phyloP scores from a whole-genome alignment of 2,329 filamentous ascomycete species.

The Penicillium rolfsii region DNA sequence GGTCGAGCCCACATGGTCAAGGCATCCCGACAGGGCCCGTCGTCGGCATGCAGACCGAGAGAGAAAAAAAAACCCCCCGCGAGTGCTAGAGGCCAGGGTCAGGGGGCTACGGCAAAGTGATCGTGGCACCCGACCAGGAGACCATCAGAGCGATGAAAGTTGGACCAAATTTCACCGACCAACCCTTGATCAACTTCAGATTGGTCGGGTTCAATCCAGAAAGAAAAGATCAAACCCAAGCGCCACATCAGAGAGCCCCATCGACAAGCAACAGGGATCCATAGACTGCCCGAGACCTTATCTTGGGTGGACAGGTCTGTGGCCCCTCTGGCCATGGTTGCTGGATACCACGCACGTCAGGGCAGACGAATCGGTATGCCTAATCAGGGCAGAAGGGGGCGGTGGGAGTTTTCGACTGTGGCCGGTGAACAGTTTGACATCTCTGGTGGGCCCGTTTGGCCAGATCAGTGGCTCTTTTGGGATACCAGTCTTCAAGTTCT shows the following conservation, averaged over 20 bases:
- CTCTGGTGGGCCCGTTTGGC: conserved; percentile 13
- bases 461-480: conserved; percentile 6
- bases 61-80: not conserved
- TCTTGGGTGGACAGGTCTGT: conserved; percentile 6
- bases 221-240: not conserved
- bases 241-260: conserved; percentile 4
- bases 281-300: conserved; percentile 15
- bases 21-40: conserved; percentile 26
- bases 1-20: conserved; percentile 19
- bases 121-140: not conserved
- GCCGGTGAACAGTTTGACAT: conserved; percentile 26
- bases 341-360: conserved; percentile 12
- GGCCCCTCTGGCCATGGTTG: conserved; percentile 8
- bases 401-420: conserved; percentile 1
- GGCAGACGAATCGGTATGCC: not conserved
- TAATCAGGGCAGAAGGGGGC: not conserved
- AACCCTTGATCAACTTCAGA: not conserved
- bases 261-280: conserved; percentile 7
- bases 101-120: not conserved
- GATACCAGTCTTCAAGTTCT: not conserved
- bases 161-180: not conserved
- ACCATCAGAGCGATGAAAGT: not conserved
- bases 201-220: not conserved
- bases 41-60: conserved; percentile 24
- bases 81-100: not conserved